These are phyloP conservation scores for Prunus mongolica DNA, from an alignment of 306 rosid species.

Conservation along the genomic window DNA sequence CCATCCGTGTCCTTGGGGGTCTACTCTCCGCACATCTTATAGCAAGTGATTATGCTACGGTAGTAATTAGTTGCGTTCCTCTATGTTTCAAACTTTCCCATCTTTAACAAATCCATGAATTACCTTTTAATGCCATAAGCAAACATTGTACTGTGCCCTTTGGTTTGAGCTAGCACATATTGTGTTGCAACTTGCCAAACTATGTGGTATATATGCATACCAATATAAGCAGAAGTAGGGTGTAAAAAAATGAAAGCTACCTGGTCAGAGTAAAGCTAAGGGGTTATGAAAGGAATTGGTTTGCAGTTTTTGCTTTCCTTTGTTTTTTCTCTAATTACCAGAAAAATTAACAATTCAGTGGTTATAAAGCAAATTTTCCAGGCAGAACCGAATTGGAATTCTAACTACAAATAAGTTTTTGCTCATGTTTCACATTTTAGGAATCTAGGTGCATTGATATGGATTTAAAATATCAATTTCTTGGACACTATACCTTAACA, in stretches of 20 bases:
- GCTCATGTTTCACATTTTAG: not conserved
- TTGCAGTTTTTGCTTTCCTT: not conserved
- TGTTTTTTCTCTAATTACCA: not conserved
- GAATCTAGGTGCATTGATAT: not conserved
- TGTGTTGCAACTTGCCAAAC: not conserved
- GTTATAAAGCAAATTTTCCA: not conserved
- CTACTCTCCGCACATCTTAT: conserved; percentile 89
- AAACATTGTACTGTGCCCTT: not conserved
- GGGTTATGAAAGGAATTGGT: not conserved
- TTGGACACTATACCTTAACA: not conserved
- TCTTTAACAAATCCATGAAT: not conserved
- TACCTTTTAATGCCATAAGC: not conserved
- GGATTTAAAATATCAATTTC: not conserved
- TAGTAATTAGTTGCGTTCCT: conserved; percentile 27
- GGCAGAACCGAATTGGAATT: not conserved
- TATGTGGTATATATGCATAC: too few species aligned
- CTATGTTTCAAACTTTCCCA: not conserved
- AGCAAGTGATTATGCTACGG: conserved; percentile 88
- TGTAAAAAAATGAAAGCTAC: not conserved
- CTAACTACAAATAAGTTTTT: not conserved
- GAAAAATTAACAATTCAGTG: not conserved
- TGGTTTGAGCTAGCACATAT: not conserved
- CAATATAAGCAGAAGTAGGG: not conserved
- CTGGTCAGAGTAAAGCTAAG: not conserved
- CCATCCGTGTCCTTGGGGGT: conserved; percentile 89